Conservation (phyloP, 2,329 filamentous ascomycete species). For the Graphiopsis chlorocephala region DNA sequence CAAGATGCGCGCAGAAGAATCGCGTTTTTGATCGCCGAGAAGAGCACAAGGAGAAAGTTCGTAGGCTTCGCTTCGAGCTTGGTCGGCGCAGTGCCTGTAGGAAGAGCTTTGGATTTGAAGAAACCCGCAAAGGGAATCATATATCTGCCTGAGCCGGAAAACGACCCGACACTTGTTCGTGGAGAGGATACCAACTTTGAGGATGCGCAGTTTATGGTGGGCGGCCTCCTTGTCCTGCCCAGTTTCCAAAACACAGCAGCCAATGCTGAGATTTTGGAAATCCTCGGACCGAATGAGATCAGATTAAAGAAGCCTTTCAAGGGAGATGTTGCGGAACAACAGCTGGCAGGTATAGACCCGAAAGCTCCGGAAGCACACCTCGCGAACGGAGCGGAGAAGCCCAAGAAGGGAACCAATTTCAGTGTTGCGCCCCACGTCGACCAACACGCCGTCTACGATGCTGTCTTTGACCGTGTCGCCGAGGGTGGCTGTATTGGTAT, state of each 20-base stretch:
- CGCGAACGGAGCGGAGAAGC: constrained; percentile 54
- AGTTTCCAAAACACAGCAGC: constrained; percentile 76
- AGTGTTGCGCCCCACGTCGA: constrained; percentile 91
- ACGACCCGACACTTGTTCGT: constrained; percentile 77
- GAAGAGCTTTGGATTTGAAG: constrained; percentile 83
- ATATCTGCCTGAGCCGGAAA: constrained; percentile 83
- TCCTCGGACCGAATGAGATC: constrained; percentile 76
- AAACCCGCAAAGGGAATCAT: constrained; percentile 76
- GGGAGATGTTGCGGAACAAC: constrained; percentile 68
- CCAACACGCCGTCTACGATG: constrained; percentile 89
- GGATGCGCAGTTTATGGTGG: constrained; percentile 68
- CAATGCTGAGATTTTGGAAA: constrained; percentile 79
- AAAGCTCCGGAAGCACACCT: constrained; percentile 46
- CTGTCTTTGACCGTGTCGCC: constrained; percentile 80
- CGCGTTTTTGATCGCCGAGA: constrained; percentile 89
- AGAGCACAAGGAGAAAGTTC: constrained; percentile 85
- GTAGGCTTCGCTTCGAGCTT: constrained; percentile 83
- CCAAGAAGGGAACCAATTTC: constrained; percentile 74
- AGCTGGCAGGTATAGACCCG: constrained; percentile 78
- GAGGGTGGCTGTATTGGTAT: constrained; percentile 89
- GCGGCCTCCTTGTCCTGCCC: constrained; percentile 83
- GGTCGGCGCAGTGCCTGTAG: constrained; percentile 89
- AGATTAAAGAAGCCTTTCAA: constrained; percentile 85
- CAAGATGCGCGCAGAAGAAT: constrained; percentile 84
- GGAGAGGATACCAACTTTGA: constrained; percentile 77